Percentiles rank a stretch among this genome's conserved stretches.
These are phyloP conservation scores for Euclidium syriacum DNA, from an alignment of 345 rosid genomes.

Conservation along the genomic window DNA sequence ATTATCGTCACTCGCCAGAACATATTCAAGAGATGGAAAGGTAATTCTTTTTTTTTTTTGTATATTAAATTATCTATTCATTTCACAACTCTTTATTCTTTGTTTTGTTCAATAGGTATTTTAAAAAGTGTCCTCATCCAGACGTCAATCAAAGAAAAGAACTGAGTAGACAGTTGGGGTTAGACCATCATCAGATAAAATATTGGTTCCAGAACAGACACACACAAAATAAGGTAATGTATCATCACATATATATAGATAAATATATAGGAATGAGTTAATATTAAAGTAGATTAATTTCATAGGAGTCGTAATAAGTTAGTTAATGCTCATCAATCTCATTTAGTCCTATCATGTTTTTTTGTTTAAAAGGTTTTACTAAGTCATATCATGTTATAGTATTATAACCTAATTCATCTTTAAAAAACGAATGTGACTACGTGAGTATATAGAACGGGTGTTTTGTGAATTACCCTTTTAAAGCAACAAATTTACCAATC, in stretches of 20 bases:
- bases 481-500: no score
- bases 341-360: no score
- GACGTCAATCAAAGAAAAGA: slow-evolving; percentile 90
- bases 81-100: neutral
- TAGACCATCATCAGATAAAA: slow-evolving; percentile 82
- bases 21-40: slow-evolving; percentile 95
- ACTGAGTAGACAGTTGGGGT: slow-evolving; percentile 68
- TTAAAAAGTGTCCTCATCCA: slow-evolving; percentile 88
- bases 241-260: neutral
- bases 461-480: no score
- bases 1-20: slow-evolving; percentile 80
- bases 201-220: slow-evolving; percentile 99
- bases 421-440: no score
- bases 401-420: no score
- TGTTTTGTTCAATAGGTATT: slow-evolving; percentile 33
- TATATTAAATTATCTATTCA: neutral
- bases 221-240: slow-evolving; percentile 81
- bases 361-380: no score
- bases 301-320: no score
- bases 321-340: no score
- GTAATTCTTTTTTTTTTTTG: slow-evolving; percentile 33
- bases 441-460: no score
- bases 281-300: neutral
- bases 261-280: neutral
- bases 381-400: no score